Base-by-base conservation (phyloP, 768 basidiomycete species). In the Boletus rubescentipes region DNA sequence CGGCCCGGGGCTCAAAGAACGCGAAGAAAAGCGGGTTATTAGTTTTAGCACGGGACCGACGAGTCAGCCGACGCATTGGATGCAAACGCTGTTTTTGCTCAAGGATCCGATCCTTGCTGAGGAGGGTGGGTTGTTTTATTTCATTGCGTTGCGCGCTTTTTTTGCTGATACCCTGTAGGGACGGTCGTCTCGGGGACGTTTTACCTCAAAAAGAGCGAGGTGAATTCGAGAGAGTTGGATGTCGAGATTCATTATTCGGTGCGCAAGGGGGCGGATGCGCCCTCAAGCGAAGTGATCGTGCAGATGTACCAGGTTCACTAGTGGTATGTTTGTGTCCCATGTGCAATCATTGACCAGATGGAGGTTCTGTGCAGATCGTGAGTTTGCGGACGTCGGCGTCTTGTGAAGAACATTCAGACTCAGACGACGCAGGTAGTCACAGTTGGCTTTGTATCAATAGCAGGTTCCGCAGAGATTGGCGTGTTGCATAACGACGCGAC, bases 1-100 rank as follows among this genome's bases (percentile, higher is more conserved):
- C 7, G 76, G 79, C n/a, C 71, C 70, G 4, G 65, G 65, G 1
- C 57, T 74, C 9, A 77, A 75, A 61, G 77, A 78, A 53, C 75
- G 73, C 35, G 74, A 70, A 49, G 64, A 70, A 14, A 65, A 63
- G 18, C 62, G 55, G 15, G 67, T 84, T 9, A 82, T 79, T 7
- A 91, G 89, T 68, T 91, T 99, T 72, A 95, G 91, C 61, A 98
- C 96, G 0, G 92, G 96, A 0, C 94, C 96, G 10, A 74, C 74
- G 61, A 94, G 91, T 53, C 82, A 83, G 21, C 84, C 91, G 10
- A 98, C 95, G 26, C 96, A 99, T 68, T 98, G 96, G 96, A 94
- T 93, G 67, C 96, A 99, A 67, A 93, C 96, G 0, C 62, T 93
- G 3, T 97, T 99, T 72, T 70, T 98, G 60, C 77, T 99, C 53